Evolutionary conservation across 345 rosid genomes (phyloP), one percentile per base, ranked within the genome.

Genomic region (Cardiospermum halicacabum): DNA sequence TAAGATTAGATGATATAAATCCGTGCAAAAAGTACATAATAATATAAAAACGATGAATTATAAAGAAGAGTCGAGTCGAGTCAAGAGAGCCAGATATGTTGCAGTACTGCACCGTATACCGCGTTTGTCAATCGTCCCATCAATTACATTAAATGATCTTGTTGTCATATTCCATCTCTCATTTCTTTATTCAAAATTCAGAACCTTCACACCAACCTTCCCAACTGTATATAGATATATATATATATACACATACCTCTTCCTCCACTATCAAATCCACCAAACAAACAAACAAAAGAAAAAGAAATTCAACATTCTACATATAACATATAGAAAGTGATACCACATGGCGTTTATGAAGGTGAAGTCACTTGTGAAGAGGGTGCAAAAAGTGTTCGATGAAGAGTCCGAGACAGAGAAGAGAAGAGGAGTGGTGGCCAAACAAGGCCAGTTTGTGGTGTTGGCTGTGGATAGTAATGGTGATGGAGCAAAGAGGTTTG

Each of bases 381-480:
- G 5, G 49, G 6, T 43, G 16, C 49, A 43, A 21, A 43, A 43
- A 34, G 39, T 34, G 1, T 4, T 5, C 5, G 21, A n/a, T 16
- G 49, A 43, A 0, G 49, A 11, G n/a, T 21, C 19, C 3, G 48
- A 43, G n/a, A n/a, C n/a, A n/a, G 5, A 7, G 42, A 13, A 37
- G 42, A 13, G 7, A 68, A 39, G 50, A 48, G 16, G n/a, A 40
- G 16, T 58, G 57, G 50, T 72, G 60, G 79, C 79, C 0, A 78
- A 77, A 58, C 60, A 74, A 65, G 83, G 88, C 12, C 79, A 80
- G 55, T 83, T 83, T 56, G 83, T 72, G 10, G 82, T 78, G 11
- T 66, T 62, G 62, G 72, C 83, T 2, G 70, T 64, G 28, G 60
- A 75, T 64, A 82, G 78, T 27, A 62, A 75, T 64, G 84, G 78